Base-by-base conservation (phyloP, 1,139 yeast genomes). In the Wickerhamomyces sp. region DNA sequence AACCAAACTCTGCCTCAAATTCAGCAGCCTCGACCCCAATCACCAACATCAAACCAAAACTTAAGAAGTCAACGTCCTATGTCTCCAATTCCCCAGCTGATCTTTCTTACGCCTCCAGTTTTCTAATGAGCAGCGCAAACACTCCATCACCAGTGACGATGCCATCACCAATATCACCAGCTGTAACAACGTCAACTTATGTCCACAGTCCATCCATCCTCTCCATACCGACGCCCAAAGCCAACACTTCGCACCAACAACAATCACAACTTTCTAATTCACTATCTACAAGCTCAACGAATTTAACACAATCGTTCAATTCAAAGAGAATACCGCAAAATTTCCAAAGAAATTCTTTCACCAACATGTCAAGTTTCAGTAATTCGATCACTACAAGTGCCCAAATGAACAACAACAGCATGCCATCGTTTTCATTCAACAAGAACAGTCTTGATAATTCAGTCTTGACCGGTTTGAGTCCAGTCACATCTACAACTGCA, bases 301-400 rank as follows among this genome's bases (percentile, higher is more conserved):
- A 47, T 29, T 29, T 51, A 22, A 47, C 53, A 12, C 47, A 49
- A 20, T 40, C 46, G 3, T 50, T 51, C 36, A 51, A 47, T 33
- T 51, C 49, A 14, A 51, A 51, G 35, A 39, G 55, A 29, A 49
- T 51, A 5, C 55, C 55, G 18, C 54, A 46, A 26, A 41, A 38
- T 35, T 47, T 42, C 39, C 46, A 35, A 39, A 29, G 26, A 17
- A 29, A 29, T 13, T 25, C 30, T 6, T 21, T 22, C 3, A n/a
- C n/a, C n/a, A 21, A 6, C n/a, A n/a, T 7, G 18, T 28, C 31
- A 16, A 28, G 19, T n/a, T 22, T 28, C 15, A 2, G 25, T 4
- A 16, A 6, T 4, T 6, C 6, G 6, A 16, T 7, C 16, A 10
- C 19, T 7, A 16, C 9, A 11, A 20, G 13, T 9, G 15, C 16